Evolutionary conservation across 2,329 filamentous ascomycete genomes (phyloP).

Genomic region (Alternaria sp.): DNA sequence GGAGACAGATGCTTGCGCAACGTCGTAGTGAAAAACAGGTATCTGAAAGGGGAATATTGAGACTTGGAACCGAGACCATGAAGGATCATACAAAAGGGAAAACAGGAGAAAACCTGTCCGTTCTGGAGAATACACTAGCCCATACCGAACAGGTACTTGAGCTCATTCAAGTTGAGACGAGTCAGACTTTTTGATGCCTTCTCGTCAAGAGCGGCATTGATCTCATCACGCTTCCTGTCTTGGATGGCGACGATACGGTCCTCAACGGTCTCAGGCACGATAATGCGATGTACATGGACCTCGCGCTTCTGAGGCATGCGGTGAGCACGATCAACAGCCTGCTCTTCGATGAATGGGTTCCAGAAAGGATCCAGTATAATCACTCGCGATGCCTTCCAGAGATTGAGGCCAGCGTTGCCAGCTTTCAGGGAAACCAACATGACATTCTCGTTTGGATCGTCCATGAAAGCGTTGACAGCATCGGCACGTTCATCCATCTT

Average conservation of each 20-base stretch:
- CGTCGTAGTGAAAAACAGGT: neutral
- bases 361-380: conserved; percentile 94
- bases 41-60: neutral
- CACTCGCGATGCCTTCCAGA: conserved; percentile 82
- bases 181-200: conserved; percentile 71
- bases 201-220: conserved; percentile 83
- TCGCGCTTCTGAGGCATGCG: conserved; percentile 80
- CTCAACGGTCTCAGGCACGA: conserved; percentile 82
- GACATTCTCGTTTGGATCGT: conserved; percentile 67
- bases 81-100: neutral
- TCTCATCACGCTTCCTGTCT: conserved; percentile 77
- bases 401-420: conserved; percentile 85
- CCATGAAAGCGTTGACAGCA: conserved; percentile 72
- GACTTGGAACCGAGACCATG: neutral
- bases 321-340: conserved; percentile 89
- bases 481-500: conserved; percentile 69
- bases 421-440: conserved; percentile 83
- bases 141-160: conserved; percentile 73
- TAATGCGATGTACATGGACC: conserved; percentile 81
- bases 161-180: conserved; percentile 70
- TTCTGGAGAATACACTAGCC: neutral
- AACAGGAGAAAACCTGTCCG: neutral
- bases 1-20: neutral
- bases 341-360: conserved; percentile 93
- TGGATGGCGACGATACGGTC: conserved; percentile 84